Conservation (phyloP, 805 yeast species). For the Candida endomychidarum region DNA sequence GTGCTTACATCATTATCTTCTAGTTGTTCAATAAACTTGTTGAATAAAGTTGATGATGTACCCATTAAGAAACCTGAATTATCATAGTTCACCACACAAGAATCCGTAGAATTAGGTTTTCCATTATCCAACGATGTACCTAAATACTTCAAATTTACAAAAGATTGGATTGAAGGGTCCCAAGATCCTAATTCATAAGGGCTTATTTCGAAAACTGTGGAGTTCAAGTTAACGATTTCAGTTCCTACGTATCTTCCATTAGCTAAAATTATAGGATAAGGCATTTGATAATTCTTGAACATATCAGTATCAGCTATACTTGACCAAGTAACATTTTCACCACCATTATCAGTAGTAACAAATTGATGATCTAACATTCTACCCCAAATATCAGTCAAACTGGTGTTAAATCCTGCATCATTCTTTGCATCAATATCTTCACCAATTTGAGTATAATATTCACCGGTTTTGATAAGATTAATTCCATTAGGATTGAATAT, state of each 20-base stretch:
- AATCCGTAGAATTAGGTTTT: slow-evolving; percentile 12
- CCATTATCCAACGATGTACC: slow-evolving; percentile 30
- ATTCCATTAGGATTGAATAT: slow-evolving; percentile 64
- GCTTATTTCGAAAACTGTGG: slow-evolving; percentile 52
- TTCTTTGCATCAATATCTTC: slow-evolving; percentile 20
- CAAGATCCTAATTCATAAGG: slow-evolving; percentile 44
- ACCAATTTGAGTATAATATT: slow-evolving; percentile 45
- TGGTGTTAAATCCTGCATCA: slow-evolving; percentile 33
- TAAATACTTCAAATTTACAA: slow-evolving; percentile 29
- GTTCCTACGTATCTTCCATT: slow-evolving; percentile 69
- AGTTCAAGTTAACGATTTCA: slow-evolving; percentile 54
- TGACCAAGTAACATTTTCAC: slow-evolving; percentile 24
- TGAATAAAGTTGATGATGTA: slow-evolving; percentile 39
- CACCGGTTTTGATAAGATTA: slow-evolving; percentile 50
- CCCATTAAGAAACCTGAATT: slow-evolving; percentile 44
- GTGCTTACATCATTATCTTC: slow-evolving; percentile 21
- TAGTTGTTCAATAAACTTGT: slow-evolving; percentile 24
- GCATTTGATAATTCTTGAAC: slow-evolving; percentile 45
- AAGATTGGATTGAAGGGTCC: slow-evolving; percentile 38
- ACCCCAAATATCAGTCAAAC: slow-evolving; percentile 43
- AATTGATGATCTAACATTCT: slow-evolving; percentile 36
- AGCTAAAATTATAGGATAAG: slow-evolving; percentile 40
- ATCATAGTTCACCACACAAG: slow-evolving; percentile 32
- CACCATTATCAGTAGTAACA: slow-evolving; percentile 24
- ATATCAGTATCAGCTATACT: slow-evolving; percentile 25